These are phyloP conservation scores for Cytospora leucostoma DNA, from an alignment of 2,329 filamentous ascomycete species.

Conservation along the genomic window DNA sequence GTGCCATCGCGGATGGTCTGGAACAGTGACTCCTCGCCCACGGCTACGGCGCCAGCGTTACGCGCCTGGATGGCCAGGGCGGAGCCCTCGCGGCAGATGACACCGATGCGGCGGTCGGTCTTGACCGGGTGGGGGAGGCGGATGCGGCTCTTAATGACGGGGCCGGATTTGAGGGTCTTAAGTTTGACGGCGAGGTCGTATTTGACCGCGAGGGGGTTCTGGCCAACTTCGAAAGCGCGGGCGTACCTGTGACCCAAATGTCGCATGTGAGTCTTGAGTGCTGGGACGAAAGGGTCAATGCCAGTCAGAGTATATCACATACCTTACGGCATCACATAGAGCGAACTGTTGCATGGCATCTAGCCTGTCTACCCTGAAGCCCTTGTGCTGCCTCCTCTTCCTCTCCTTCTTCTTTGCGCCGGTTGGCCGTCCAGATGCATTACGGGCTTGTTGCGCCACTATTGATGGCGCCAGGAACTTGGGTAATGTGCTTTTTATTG, in stretches of 20 bases:
- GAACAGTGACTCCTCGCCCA: conserved; percentile 86
- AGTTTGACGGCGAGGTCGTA: conserved; percentile 88
- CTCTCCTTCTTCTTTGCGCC: conserved; percentile 56
- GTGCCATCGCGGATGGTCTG: conserved; percentile 71
- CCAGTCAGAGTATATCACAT: conserved; percentile 33
- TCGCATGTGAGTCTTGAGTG: conserved; percentile 2
- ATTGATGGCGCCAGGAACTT: conserved; percentile 52
- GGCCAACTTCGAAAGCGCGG: conserved; percentile 88
- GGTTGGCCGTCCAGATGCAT: conserved; percentile 41
- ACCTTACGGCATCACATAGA: conserved; percentile 92
- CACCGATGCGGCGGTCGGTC: conserved; percentile 84
- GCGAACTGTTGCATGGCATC: conserved; percentile 72
- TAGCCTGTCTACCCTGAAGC: conserved; percentile 66
- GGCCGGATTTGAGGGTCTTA: conserved; percentile 80
- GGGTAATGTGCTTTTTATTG: conserved; percentile 45
- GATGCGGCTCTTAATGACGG: conserved; percentile 83
- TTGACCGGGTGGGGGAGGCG: conserved; percentile 87
- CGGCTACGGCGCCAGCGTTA: conserved; percentile 75
- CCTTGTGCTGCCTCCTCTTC: conserved; percentile 64
- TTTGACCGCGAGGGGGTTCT: conserved; percentile 70
- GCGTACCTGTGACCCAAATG: conserved; percentile 65
- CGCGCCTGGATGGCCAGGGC: conserved; percentile 72
- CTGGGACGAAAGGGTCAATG: neutral
- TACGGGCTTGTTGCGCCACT: conserved; percentile 44
- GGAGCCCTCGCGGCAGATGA: conserved; percentile 84